Evolutionary conservation across 2,329 filamentous ascomycete genomes (phyloP).

Genomic region (Ambrosiella cleistominuta): DNA sequence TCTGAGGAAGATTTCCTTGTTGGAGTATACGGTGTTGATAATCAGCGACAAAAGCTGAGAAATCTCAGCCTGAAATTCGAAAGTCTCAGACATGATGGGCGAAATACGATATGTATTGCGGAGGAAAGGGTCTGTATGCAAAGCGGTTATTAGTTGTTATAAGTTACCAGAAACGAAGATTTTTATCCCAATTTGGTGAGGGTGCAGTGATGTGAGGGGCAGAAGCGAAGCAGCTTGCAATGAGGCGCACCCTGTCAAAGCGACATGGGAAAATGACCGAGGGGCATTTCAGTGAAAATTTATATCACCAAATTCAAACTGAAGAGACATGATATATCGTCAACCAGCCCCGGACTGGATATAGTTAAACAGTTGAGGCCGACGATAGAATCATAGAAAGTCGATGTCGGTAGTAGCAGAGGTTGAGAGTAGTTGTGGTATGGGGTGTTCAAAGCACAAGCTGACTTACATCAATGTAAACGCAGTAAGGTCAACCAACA

Average conservation of each 20-base stretch:
- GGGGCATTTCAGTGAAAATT: not conserved
- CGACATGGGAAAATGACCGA: not conserved
- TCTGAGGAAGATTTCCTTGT: slow-evolving; percentile 99
- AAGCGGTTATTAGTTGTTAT: not conserved
- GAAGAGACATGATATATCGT: too few species aligned
- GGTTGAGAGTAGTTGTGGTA: not conserved
- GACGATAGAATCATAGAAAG: too few species aligned
- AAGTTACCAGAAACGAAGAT: not conserved
- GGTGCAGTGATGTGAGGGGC: slow-evolving; percentile 6
- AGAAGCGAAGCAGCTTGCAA: slow-evolving; percentile 1
- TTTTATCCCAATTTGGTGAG: not conserved
- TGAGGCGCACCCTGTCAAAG: slow-evolving; percentile 1
- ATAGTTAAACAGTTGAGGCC: too few species aligned
- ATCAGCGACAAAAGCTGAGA: slow-evolving; percentile 99
- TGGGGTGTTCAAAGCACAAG: not conserved
- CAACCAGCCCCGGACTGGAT: too few species aligned
- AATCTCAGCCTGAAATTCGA: slow-evolving; percentile 99
- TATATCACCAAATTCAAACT: too few species aligned
- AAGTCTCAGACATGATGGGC: slow-evolving; percentile 47
- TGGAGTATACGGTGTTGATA: slow-evolving; percentile 99
- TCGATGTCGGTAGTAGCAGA: too few species aligned
- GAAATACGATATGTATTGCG: slow-evolving; percentile 3
- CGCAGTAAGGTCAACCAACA: slow-evolving; percentile 11
- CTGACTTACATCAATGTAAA: slow-evolving; percentile 14
- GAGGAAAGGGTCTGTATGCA: slow-evolving; percentile 5